Base-by-base conservation (phyloP, 768 basidiomycete genomes). In the Pulveroboletus frians region DNA sequence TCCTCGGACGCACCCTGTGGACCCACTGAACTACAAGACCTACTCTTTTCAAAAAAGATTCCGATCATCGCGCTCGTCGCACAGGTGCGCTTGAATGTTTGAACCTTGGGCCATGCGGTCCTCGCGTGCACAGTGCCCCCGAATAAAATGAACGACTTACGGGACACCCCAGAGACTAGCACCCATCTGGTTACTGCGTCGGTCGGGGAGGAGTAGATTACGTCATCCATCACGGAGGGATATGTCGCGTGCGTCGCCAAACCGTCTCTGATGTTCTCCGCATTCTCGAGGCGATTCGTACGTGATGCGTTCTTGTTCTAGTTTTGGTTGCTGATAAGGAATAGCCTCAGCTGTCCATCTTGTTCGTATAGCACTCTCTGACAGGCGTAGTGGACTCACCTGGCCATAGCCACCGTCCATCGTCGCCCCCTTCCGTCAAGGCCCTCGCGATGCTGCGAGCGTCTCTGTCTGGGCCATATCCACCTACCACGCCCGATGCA, bases 301-400 rank as follows among this genome's bases (percentile, higher is more conserved):
- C 34, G 69, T 57, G 38, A 43, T 47, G 8, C 39, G 32, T 10
- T 44, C 9, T 34, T 40, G 13, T 46, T 41, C 36, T 9, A n/a
- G 0, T 17, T 17, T 35, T 35, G 23, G 23, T 26, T 6, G 23
- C 6, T 26, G 5, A 26, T 26, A 6, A 1, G 5, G 23, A 48
- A 48, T 48, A 74, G 73, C 82, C 81, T 7, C 76, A 84, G 59
- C 72, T 85, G 26, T 83, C 83, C 6, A 83, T 85, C 27, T 85
- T 84, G 83, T 84, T 57, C 56, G 78, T 68, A 26, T 26, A 20
- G 7, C 10, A 32, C 46, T 38, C 43, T 55, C 29, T 26, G 31
- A 51, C 52, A 4, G 46, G 58, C 36, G 40, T 21, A n/a, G 20
- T 49, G 32, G 38, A 39, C 59, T 56, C 9, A 55, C 29, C 17